These are phyloP conservation scores for Phalaenopsis equestris DNA, from an alignment of 106 monocot genomes.

Conservation along the genomic window DNA sequence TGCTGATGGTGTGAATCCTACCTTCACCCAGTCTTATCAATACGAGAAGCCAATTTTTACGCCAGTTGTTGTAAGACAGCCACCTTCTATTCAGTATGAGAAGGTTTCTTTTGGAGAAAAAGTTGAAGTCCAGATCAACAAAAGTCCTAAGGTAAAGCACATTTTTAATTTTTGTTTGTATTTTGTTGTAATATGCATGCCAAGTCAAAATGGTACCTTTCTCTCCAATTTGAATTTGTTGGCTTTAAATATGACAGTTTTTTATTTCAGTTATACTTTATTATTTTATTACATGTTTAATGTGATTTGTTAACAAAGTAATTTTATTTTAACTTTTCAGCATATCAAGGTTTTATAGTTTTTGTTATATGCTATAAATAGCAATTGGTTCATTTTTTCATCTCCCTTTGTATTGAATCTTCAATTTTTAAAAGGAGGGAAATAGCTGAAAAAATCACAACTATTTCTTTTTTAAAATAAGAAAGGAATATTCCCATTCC, in stretches of 20 bases:
- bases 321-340: not conserved
- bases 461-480: no score
- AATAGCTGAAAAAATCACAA: no score
- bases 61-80: conserved; percentile 3
- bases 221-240: not conserved
- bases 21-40: not conserved
- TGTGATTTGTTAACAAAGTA: not conserved
- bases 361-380: not conserved
- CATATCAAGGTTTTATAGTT: not conserved
- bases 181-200: not conserved
- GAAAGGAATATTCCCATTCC: no score
- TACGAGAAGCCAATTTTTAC: conserved; percentile 1
- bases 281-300: not conserved
- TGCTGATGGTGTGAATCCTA: not conserved
- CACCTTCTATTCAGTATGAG: conserved; percentile 7
- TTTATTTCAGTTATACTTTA: not conserved
- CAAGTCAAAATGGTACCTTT: not conserved
- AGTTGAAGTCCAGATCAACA: not conserved
- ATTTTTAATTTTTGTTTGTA: not conserved
- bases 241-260: not conserved
- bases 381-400: not conserved
- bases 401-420: not conserved
- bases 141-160: not conserved
- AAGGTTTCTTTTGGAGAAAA: conserved; percentile 9
- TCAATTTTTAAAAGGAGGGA: not conserved